These are phyloP conservation scores for Botrytis medusae DNA, from an alignment of 2,329 filamentous ascomycete genomes.

Conservation along the genomic window DNA sequence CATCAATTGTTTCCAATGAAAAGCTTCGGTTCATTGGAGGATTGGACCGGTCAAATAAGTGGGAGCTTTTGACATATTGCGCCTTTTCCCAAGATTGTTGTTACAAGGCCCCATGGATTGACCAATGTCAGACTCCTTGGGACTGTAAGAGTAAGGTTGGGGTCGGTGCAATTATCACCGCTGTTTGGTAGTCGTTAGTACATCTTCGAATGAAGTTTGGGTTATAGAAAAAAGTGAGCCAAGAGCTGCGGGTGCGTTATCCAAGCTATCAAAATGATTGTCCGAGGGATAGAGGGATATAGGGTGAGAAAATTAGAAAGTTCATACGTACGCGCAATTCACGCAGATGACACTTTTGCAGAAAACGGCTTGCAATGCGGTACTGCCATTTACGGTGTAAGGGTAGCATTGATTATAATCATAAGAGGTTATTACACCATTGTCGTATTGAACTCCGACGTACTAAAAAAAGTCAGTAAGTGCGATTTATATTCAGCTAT, in stretches of 20 bases:
- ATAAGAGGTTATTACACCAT: conserved; percentile 2
- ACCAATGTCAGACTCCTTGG: neutral
- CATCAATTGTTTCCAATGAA: neutral
- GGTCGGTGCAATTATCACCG: neutral
- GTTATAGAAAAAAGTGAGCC: too few relatives aligned
- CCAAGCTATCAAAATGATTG: neutral
- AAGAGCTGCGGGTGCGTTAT: neutral
- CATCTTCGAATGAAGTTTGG: neutral
- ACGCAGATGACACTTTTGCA: conserved; percentile 7
- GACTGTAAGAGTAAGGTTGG: neutral
- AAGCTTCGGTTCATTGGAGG: neutral
- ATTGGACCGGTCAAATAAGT: neutral
- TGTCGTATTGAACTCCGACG: neutral
- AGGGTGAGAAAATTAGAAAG: neutral
- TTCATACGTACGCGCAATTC: neutral
- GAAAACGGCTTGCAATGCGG: neutral
- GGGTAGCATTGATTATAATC: neutral
- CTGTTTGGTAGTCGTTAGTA: neutral
- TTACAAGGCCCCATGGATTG: neutral
- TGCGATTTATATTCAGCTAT: neutral
- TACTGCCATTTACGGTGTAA: neutral
- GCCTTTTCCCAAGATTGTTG: neutral
- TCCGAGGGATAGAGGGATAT: neutral
- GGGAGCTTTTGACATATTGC: neutral
- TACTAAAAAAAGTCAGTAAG: conserved; percentile 1